phyloP scores from a whole-genome alignment of 164 flowering plant genomes.

The Piper betle region DNA sequence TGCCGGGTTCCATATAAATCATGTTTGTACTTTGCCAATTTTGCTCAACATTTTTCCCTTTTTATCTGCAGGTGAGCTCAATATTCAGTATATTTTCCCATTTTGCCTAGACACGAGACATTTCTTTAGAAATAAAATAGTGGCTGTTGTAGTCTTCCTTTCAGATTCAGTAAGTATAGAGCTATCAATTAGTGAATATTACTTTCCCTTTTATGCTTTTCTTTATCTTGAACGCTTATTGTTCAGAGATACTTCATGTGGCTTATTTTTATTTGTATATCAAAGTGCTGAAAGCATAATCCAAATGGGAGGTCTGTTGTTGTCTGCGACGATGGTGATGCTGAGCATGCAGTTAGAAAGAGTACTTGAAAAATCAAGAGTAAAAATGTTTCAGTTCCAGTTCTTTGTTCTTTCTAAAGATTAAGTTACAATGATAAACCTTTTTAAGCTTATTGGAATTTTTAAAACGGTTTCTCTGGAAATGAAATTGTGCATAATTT shows the following conservation, averaged over 20 bases:
- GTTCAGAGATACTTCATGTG: neutral
- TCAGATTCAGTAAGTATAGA: neutral
- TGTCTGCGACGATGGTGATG: slow-evolving; percentile 99
- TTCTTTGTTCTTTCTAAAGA: neutral
- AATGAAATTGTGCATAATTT: too few species aligned
- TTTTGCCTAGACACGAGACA: too few species aligned
- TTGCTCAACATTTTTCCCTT: neutral
- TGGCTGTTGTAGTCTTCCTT: neutral
- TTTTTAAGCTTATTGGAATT: too few species aligned
- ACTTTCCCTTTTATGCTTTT: too few species aligned
- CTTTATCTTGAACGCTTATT: neutral
- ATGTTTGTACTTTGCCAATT: neutral
- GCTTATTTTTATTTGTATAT: slow-evolving; percentile 4
- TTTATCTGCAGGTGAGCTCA: neutral
- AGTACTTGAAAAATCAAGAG: slow-evolving; percentile 87
- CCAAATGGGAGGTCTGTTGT: slow-evolving; percentile 98
- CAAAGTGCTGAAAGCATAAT: slow-evolving; percentile 95
- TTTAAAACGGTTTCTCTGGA: too few species aligned
- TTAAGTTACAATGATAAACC: too few species aligned
- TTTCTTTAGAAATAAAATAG: too few species aligned
- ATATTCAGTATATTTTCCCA: too few species aligned
- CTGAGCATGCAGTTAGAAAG: slow-evolving; percentile 94
- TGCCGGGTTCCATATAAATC: too few species aligned
- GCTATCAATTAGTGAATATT: neutral
- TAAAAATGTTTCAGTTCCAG: slow-evolving; percentile 72